A percentile compares a stretch with the other conserved stretches of the same genome.
These are phyloP conservation scores for Wickerhamomyces kurtzmanii DNA, from an alignment of 805 yeast genomes.

Conservation along the genomic window DNA sequence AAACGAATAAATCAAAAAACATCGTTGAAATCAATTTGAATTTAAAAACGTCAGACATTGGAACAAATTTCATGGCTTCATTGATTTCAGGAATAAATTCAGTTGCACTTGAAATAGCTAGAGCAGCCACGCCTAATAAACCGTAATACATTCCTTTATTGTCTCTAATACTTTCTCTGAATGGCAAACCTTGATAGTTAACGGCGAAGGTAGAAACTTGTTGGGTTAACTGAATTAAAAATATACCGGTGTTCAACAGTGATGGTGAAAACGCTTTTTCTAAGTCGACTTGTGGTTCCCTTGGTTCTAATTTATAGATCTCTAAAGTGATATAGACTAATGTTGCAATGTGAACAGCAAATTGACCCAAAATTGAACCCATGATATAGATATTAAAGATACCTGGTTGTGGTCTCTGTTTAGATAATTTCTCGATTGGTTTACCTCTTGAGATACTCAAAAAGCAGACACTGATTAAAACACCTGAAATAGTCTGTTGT, in stretches of 20 bases:
- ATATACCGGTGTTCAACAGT: constrained; percentile 90
- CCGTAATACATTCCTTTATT: constrained; percentile 98
- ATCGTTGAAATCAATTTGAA: constrained; percentile 64
- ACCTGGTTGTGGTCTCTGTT: constrained; percentile 95
- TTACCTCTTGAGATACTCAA: constrained; percentile 90
- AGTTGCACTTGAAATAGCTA: constrained; percentile 87
- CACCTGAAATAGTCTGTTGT: constrained; percentile 95
- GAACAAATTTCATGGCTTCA: constrained; percentile 85
- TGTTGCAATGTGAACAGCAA: constrained; percentile 82
- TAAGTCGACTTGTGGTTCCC: constrained; percentile 81
- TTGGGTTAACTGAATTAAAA: constrained; percentile 87
- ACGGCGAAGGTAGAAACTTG: constrained; percentile 97
- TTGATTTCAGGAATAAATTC: constrained; percentile 93
- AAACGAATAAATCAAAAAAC: constrained; percentile 63
- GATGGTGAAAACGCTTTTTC: constrained; percentile 88
- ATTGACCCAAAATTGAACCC: constrained; percentile 96
- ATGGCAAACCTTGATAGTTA: constrained; percentile 95
- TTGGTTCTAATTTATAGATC: constrained; percentile 84
- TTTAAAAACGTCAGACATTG: constrained; percentile 71
- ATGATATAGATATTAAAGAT: constrained; percentile 91
- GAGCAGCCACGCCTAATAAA: constrained; percentile 76
- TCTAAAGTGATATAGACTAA: constrained; percentile 76
- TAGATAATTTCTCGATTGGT: constrained; percentile 80
- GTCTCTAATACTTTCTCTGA: constrained; percentile 81
- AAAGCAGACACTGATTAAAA: constrained; percentile 88